A percentile compares a stretch with the other conserved stretches of the same genome.
Conservation (phyloP, 208 protist species). For the Leishmania tropica region DNA sequence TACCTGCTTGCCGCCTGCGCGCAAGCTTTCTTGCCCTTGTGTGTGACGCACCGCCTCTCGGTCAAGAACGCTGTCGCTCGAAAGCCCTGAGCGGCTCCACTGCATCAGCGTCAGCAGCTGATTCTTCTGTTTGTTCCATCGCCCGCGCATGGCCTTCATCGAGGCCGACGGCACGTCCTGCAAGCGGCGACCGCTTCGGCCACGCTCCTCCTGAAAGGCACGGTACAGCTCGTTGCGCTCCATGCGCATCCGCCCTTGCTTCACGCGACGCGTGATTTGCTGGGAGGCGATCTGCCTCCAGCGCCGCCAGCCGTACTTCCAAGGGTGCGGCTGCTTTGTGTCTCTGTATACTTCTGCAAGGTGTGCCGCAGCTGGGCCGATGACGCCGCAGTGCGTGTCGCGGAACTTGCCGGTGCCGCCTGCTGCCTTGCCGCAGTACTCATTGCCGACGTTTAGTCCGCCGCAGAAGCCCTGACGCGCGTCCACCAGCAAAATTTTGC, state of each 20-base stretch:
- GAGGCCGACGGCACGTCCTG: conserved; percentile 30
- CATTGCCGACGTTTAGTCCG: conserved; percentile 93
- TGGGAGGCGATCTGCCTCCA: conserved; percentile 85
- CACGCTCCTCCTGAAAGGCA: conserved; percentile 29
- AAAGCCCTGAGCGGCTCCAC: conserved; percentile 15
- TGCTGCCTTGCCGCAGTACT: conserved; percentile 78
- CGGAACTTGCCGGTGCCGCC: conserved; percentile 84
- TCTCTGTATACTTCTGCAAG: conserved; percentile 86
- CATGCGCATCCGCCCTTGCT: conserved; percentile 37
- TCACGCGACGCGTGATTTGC: conserved; percentile 44
- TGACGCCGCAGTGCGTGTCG: conserved; percentile 84
- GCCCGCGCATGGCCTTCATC: conserved; percentile 29
- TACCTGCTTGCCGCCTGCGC: not conserved
- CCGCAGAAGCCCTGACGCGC: conserved; percentile 84
- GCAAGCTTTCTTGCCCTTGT: not conserved
- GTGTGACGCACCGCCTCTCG: not conserved
- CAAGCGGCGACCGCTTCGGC: conserved; percentile 19
- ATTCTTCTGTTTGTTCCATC: conserved; percentile 29
- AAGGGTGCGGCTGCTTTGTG: conserved; percentile 83
- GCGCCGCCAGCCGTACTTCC: conserved; percentile 76
- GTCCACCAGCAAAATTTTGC: conserved; percentile 92
- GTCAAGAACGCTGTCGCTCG: conserved; percentile 15
- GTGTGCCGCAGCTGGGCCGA: conserved; percentile 76
- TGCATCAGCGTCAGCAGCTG: conserved; percentile 27
- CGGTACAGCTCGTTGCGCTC: conserved; percentile 32